Conservation (phyloP, 805 yeast species). For the Millerago galiae region DNA sequence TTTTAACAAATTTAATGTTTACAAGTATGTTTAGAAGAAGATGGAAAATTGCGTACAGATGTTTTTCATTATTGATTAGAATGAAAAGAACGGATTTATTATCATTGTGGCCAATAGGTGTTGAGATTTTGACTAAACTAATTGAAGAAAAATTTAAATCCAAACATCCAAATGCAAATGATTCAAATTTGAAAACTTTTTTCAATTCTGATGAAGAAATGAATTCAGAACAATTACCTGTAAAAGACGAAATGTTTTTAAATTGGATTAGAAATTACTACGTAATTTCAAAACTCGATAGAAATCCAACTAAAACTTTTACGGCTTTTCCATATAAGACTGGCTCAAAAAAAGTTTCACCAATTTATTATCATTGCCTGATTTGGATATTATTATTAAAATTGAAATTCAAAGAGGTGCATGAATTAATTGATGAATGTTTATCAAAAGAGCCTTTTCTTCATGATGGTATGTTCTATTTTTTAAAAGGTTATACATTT, state of each 20-base stretch:
- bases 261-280: constrained; percentile 16
- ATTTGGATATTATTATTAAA: constrained; percentile 19
- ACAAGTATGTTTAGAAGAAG: constrained; percentile 38
- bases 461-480: constrained; percentile 20
- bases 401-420: constrained; percentile 11
- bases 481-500: constrained; percentile 19
- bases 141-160: constrained; percentile 12
- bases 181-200: constrained; percentile 10
- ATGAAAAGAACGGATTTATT: constrained; percentile 45
- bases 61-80: constrained; percentile 44
- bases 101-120: constrained; percentile 58
- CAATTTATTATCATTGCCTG: constrained; percentile 10
- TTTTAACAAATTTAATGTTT: constrained; percentile 31
- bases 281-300: neutral
- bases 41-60: constrained; percentile 51
- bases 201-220: neutral
- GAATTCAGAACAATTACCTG: constrained; percentile 1
- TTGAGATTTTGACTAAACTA: constrained; percentile 38
- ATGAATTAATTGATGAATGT: constrained; percentile 16
- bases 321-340: constrained; percentile 10
- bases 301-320: neutral
- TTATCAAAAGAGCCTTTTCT: constrained; percentile 14
- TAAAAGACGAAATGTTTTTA: constrained; percentile 21
- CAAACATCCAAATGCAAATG: constrained; percentile 6
- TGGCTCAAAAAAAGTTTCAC: constrained; percentile 11